These are phyloP conservation scores for Xylaria castorea DNA, from an alignment of 495 filamentous ascomycete genomes.

Conservation along the genomic window DNA sequence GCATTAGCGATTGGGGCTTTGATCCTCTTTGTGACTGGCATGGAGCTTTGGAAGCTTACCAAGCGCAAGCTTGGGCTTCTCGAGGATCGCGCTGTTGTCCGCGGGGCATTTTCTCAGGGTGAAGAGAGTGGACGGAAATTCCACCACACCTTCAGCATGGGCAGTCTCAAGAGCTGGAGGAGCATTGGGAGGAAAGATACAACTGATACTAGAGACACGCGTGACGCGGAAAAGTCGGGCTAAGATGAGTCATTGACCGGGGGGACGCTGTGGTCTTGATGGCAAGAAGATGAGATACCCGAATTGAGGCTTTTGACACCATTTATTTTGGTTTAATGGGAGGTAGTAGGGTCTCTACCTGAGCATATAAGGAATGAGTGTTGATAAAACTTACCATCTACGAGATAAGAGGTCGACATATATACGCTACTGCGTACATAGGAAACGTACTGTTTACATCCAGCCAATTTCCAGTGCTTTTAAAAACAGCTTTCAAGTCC, in stretches of 20 bases:
- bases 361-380: background rate
- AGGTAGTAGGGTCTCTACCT: background rate
- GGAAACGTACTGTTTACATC: background rate
- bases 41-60: constrained; percentile 71
- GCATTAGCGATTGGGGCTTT: constrained; percentile 65
- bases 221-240: constrained; percentile 28
- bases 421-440: background rate
- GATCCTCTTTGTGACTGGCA: constrained; percentile 63
- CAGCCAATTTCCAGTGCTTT: background rate
- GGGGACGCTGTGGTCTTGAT: background rate
- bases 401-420: background rate
- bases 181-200: constrained; percentile 41
- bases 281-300: constrained; percentile 10
- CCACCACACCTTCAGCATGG: constrained; percentile 48
- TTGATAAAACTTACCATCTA: background rate
- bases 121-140: constrained; percentile 45
- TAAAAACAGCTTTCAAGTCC: background rate
- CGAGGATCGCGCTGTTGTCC: constrained; percentile 49
- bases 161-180: constrained; percentile 52
- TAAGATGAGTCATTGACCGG: constrained; percentile 17
- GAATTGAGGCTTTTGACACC: background rate
- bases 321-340: background rate
- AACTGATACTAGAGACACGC: constrained; percentile 36
- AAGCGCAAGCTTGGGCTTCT: constrained; percentile 62
- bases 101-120: constrained; percentile 52